Evolutionary conservation across 345 rosid genomes (phyloP), one percentile per base, ranked within the genome.

Genomic region (Nasturtium officinale): DNA sequence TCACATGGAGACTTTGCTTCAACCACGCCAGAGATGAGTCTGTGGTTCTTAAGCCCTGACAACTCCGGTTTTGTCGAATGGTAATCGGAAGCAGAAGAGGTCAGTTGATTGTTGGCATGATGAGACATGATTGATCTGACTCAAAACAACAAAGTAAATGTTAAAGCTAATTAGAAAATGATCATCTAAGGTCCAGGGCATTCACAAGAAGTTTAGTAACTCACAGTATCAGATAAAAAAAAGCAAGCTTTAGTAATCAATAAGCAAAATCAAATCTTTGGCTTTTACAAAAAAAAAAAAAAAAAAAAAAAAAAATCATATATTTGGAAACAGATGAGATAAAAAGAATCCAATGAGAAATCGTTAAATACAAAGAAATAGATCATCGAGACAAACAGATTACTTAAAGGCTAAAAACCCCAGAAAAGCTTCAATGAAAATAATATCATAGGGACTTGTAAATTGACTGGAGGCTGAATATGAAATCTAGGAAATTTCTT

Each of bases 1-100:
- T 96, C 96, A 5, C 82, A 77, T 28, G 82, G 76, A 29, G 82
- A 80, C 83, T 83, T 92, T 9, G 91, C 97, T 74, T 80, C 82
- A 76, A 82, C 86, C 60, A 93, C 81, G 54, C 90, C 73, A 46
- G 92, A 83, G 69, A 78, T 77, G 47, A 72, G 67, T 71, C 60
- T 78, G 70, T 66, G 82, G 29, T 67, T 84, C 45, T 76, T 73
- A 20, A 71, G 70, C 35, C 81, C 66, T 12, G 68, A 61, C n/a
- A 48, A 35, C 59, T 69, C 78, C 57, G 78, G 58, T 53, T 66
- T 77, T 28, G 65, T 46, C 59, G 43, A 42, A 20, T 9, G 10
- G 18, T 30, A 30, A 37, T 67, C 74, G 6, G 61, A 74, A 83
- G 47, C 85, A 66, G 85, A 71, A 67, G 85, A 66, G 76, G 59